A percentile compares a stretch with the other conserved stretches of the same genome.
Conservation (phyloP, 257 asterid genomes). For the Handroanthus guayacan region DNA sequence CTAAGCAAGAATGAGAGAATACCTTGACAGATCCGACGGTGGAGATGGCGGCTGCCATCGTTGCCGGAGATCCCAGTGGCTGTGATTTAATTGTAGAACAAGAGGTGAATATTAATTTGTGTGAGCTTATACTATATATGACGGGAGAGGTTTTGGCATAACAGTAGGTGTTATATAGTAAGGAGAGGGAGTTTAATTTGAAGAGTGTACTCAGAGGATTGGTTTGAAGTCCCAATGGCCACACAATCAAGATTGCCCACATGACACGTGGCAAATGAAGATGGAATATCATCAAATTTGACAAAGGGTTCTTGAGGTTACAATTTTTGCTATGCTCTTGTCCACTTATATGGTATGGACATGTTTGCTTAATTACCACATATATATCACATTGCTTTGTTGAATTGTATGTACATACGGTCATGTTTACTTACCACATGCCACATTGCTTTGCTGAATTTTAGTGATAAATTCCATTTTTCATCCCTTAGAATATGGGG, state of each 20-base stretch:
- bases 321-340: slow-evolving; percentile 31
- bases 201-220: slow-evolving; percentile 51
- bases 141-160: background rate
- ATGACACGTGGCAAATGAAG: slow-evolving; percentile 53
- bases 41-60: slow-evolving; percentile 67
- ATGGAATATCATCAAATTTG: slow-evolving; percentile 28
- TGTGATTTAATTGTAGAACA: background rate
- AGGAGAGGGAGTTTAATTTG: background rate
- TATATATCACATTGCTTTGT: background rate
- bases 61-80: slow-evolving; percentile 4
- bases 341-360: slow-evolving; percentile 31
- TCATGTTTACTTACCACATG: background rate
- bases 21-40: slow-evolving; percentile 75
- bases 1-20: background rate
- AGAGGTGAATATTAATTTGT: background rate
- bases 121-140: background rate
- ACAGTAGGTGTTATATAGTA: slow-evolving; percentile 32
- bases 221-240: slow-evolving; percentile 52
- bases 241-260: slow-evolving; percentile 68
- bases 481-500: too few relatives aligned
- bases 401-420: background rate
- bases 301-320: slow-evolving; percentile 35
- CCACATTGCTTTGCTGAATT: background rate
- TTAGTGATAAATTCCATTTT: background rate
- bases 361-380: background rate